phyloP scores from a whole-genome alignment of 129 eudicot species.

The Flaveria ramosissima region DNA sequence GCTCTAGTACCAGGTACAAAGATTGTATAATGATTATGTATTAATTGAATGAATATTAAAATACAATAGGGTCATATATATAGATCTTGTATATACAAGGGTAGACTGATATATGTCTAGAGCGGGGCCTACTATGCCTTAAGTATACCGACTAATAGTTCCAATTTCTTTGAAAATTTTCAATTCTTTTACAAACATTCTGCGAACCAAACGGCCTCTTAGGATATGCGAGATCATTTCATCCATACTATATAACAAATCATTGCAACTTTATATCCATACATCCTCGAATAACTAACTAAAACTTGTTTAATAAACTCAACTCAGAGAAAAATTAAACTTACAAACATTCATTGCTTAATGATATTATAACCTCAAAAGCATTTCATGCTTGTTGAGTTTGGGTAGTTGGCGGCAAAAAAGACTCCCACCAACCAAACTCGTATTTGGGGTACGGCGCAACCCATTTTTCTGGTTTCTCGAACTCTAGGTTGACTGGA shows the following conservation, averaged over 20 bases:
- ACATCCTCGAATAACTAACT: conserved; percentile 1
- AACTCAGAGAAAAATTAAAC: conserved; percentile 30
- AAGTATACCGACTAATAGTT: too few relatives aligned
- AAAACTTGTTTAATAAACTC: conserved; percentile 27
- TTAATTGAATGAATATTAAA: too few relatives aligned
- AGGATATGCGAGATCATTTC: background rate
- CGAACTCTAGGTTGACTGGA: conserved; percentile 68
- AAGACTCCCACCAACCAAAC: conserved; percentile 89
- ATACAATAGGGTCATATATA: too few relatives aligned
- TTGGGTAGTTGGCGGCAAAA: conserved; percentile 55
- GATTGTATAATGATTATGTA: too few relatives aligned
- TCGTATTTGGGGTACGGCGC: conserved; percentile 91
- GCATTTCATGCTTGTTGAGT: conserved; percentile 44
- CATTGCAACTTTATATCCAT: background rate
- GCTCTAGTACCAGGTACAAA: too few relatives aligned
- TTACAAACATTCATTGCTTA: conserved; percentile 11
- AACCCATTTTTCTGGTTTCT: conserved; percentile 87
- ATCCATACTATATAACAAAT: conserved; percentile 7
- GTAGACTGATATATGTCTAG: too few relatives aligned
- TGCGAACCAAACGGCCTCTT: too few relatives aligned
- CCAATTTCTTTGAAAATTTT: too few relatives aligned
- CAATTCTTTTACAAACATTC: too few relatives aligned
- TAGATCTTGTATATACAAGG: too few relatives aligned
- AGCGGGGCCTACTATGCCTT: too few relatives aligned
- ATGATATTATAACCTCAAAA: conserved; percentile 24